phyloP scores from a whole-genome alignment of 805 yeast species.

The Candida patagonica region DNA sequence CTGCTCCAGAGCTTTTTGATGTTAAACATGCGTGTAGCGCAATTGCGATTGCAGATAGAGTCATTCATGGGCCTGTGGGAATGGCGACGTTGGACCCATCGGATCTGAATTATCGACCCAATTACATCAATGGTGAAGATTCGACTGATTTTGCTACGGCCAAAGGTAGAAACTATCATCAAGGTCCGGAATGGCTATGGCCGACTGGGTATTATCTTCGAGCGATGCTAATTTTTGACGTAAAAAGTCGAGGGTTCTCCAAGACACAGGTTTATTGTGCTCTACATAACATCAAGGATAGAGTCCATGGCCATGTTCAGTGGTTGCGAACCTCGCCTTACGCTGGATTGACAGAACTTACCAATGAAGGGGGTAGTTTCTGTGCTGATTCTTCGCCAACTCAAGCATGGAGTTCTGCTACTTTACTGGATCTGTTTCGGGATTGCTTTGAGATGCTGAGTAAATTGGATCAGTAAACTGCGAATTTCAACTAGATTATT shows the following conservation, averaged over 20 bases:
- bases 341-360: constrained; percentile 91
- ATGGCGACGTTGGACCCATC: constrained; percentile 87
- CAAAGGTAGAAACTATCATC: constrained; percentile 94
- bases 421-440: constrained; percentile 68
- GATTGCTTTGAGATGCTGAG: constrained; percentile 31
- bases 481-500: too few species aligned
- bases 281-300: constrained; percentile 47
- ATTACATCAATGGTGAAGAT: constrained; percentile 74
- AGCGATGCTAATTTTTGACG: constrained; percentile 54
- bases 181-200: constrained; percentile 99
- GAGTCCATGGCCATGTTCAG: constrained; percentile 53
- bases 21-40: constrained; percentile 54
- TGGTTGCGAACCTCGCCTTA: constrained; percentile 75
- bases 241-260: constrained; percentile 24
- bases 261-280: constrained; percentile 33
- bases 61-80: constrained; percentile 82
- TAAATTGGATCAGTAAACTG: background rate
- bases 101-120: constrained; percentile 86
- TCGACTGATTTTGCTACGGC: constrained; percentile 82
- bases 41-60: constrained; percentile 58
- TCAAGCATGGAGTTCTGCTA: constrained; percentile 93
- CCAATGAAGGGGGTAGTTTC: constrained; percentile 74
- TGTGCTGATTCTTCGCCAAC: constrained; percentile 89
- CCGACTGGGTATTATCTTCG: constrained; percentile 77
- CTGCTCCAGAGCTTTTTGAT: constrained; percentile 84